phyloP scores from a whole-genome alignment of 1,139 yeast genomes.

The Zygoascus meyerae region DNA sequence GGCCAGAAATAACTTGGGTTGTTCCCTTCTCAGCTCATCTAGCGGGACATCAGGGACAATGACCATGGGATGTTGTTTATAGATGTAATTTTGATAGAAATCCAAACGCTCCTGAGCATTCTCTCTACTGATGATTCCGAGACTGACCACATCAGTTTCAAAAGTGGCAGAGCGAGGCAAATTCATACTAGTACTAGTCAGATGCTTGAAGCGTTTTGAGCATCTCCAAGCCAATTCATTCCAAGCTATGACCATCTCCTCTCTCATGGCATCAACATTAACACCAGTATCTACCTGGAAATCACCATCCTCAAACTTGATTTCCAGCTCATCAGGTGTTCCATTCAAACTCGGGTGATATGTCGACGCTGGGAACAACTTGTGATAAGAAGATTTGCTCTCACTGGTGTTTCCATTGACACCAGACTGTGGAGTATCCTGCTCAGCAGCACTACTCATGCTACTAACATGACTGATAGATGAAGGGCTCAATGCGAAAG shows the following conservation, averaged over 20 bases:
- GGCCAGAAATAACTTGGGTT: constrained; percentile 59
- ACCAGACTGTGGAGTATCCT: background rate
- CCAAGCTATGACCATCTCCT: constrained; percentile 30
- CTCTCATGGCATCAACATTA: constrained; percentile 25
- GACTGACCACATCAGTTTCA: constrained; percentile 30
- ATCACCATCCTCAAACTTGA: constrained; percentile 6
- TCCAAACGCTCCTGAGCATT: constrained; percentile 31
- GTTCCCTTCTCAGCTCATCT: constrained; percentile 43
- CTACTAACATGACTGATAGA: no score
- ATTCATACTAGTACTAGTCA: constrained; percentile 18
- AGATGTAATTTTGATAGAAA: constrained; percentile 26
- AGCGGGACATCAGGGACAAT: constrained; percentile 41
- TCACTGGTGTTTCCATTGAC: background rate
- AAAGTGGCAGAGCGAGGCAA: constrained; percentile 22
- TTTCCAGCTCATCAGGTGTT: constrained; percentile 20
- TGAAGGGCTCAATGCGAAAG: no score
- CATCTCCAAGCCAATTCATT: constrained; percentile 26
- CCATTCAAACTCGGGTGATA: constrained; percentile 17
- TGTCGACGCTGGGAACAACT: constrained; percentile 1
- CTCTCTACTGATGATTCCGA: constrained; percentile 30
- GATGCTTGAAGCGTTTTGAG: constrained; percentile 21
- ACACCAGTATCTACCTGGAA: constrained; percentile 18
- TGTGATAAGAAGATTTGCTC: background rate
- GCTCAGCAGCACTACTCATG: no score
- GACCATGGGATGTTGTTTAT: constrained; percentile 47